Conservation (phyloP, 331 rosid species). For the Rosa hybrid region DNA sequence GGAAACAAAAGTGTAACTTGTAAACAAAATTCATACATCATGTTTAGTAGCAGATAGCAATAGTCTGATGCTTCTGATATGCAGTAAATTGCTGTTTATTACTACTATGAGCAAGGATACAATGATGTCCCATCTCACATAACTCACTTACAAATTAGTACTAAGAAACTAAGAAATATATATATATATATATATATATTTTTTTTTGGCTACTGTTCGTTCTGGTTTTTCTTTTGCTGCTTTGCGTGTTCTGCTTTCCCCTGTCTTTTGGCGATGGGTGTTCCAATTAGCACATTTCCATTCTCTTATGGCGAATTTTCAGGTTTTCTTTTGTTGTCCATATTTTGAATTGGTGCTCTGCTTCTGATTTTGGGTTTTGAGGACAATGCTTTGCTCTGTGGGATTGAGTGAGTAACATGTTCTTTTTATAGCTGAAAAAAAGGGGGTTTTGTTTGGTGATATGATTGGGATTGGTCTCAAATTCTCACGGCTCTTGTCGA, state of each 20-base stretch:
- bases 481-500: not conserved
- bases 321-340: not conserved
- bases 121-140: too few species aligned
- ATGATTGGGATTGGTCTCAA: not conserved
- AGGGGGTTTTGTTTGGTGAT: not conserved
- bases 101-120: too few species aligned
- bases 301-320: not conserved
- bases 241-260: slow-evolving; percentile 24
- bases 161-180: too few species aligned
- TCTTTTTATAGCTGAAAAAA: not conserved
- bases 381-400: not conserved
- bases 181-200: too few species aligned
- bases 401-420: not conserved
- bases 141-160: too few species aligned
- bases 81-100: too few species aligned
- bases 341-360: slow-evolving; percentile 2
- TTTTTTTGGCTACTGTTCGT: slow-evolving; percentile 12
- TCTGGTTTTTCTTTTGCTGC: slow-evolving; percentile 14
- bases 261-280: slow-evolving; percentile 5
- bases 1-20: too few species aligned
- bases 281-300: slow-evolving; percentile 5
- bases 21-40: too few species aligned
- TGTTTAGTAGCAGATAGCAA: too few species aligned
- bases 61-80: too few species aligned
- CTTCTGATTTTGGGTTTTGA: slow-evolving; percentile 2